These are phyloP conservation scores for Amorphotheca resinae DNA, from an alignment of 495 filamentous ascomycete genomes.

Conservation along the genomic window DNA sequence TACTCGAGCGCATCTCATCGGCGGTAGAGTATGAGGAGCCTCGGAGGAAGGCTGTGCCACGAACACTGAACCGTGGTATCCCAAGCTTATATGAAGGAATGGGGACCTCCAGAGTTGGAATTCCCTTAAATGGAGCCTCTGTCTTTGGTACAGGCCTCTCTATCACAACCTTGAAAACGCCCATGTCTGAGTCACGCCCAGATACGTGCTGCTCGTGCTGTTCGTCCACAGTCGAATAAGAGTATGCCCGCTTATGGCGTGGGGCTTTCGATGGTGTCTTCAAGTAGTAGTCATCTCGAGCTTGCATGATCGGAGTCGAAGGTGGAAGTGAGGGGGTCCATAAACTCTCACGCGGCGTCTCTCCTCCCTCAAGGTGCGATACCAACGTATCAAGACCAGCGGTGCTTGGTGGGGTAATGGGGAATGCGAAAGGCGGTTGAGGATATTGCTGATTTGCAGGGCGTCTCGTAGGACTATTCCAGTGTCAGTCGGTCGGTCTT, in stretches of 20 bases:
- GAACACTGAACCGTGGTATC: slow-evolving; percentile 65
- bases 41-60: slow-evolving; percentile 68
- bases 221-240: slow-evolving; percentile 51
- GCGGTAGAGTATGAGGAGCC: slow-evolving; percentile 53
- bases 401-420: slow-evolving; percentile 42
- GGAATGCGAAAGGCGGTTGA: slow-evolving; percentile 46
- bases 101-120: slow-evolving; percentile 57
- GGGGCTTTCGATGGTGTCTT: slow-evolving; percentile 10
- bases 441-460: slow-evolving; percentile 44
- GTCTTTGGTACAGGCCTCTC: slow-evolving; percentile 57
- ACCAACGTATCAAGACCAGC: slow-evolving; percentile 36
- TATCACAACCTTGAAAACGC: slow-evolving; percentile 74
- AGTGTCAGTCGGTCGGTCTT: slow-evolving; percentile 7
- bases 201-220: slow-evolving; percentile 24
- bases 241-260: slow-evolving; percentile 38
- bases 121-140: slow-evolving; percentile 37
- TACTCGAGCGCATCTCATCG: slow-evolving; percentile 29
- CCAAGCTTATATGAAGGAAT: slow-evolving; percentile 84
- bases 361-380: slow-evolving; percentile 25
- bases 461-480: slow-evolving; percentile 45
- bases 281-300: slow-evolving; percentile 21
- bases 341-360: slow-evolving; percentile 38
- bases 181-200: slow-evolving; percentile 43
- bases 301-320: slow-evolving; percentile 18
- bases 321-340: slow-evolving; percentile 30